phyloP scores from a whole-genome alignment of 2,329 filamentous ascomycete genomes.

The Fusarium staphyleae region DNA sequence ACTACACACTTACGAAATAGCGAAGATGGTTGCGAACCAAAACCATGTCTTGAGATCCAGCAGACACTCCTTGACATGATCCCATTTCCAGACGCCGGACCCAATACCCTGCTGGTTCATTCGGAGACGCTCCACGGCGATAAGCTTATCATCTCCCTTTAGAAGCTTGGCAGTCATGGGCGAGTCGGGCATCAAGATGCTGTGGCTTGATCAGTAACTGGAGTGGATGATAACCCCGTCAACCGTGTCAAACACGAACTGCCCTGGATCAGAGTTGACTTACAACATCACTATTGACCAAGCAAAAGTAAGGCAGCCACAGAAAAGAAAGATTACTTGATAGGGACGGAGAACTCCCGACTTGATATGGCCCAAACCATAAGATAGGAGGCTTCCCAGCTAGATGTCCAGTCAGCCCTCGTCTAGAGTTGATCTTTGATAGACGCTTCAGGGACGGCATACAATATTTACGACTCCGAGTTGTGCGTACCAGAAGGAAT shows the following conservation, averaged over 20 bases:
- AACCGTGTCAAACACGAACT: too few species aligned
- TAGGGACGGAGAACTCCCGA: constrained; percentile 10
- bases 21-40: constrained; percentile 55
- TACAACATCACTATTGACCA: constrained; percentile 55
- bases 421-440: background rate
- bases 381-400: constrained; percentile 42
- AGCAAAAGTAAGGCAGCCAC: constrained; percentile 53
- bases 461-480: constrained; percentile 43
- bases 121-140: constrained; percentile 64
- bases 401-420: constrained; percentile 29
- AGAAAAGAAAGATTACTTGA: constrained; percentile 41
- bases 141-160: constrained; percentile 60
- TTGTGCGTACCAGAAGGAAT: constrained; percentile 10
- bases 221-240: too few species aligned
- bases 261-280: too few species aligned
- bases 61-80: constrained; percentile 50
- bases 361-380: constrained; percentile 44
- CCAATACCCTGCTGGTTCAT: constrained; percentile 57
- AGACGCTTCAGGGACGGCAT: background rate
- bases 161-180: constrained; percentile 67
- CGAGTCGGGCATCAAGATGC: constrained; percentile 67
- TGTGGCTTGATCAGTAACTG: too few species aligned
- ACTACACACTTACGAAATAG: constrained; percentile 54
- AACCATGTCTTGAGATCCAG: constrained; percentile 53
- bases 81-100: constrained; percentile 50